Conservation (phyloP, 495 filamentous ascomycete species). For the Rhizodiscina lignyota region DNA sequence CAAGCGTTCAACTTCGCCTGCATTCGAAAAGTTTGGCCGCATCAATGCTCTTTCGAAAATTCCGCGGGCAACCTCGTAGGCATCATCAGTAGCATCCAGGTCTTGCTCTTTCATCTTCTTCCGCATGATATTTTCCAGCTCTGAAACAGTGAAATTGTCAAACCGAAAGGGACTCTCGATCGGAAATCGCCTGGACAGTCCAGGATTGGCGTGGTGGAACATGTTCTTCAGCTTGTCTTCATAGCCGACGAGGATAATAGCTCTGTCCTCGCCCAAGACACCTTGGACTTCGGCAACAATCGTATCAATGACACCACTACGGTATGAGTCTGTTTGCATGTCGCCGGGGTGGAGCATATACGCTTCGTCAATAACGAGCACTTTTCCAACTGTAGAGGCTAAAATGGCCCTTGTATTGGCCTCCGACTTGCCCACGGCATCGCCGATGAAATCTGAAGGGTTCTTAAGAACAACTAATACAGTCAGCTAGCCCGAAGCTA, state of each 20-base stretch:
- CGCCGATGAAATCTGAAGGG: slow-evolving; percentile 50
- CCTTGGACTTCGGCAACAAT: slow-evolving; percentile 64
- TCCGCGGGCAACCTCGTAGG: no score
- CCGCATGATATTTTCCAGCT: no score
- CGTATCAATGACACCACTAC: slow-evolving; percentile 51
- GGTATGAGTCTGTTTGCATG: slow-evolving; percentile 30
- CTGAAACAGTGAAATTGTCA: no score
- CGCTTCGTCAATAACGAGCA: slow-evolving; percentile 57
- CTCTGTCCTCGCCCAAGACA: slow-evolving; percentile 51
- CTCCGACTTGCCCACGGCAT: slow-evolving; percentile 40
- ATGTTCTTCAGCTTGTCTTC: slow-evolving; percentile 64
- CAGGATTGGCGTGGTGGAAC: slow-evolving; percentile 63
- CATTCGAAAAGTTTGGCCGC: no score
- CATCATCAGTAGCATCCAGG: no score
- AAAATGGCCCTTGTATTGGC: slow-evolving; percentile 43
- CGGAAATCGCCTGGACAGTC: slow-evolving; percentile 57
- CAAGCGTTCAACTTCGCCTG: no score
- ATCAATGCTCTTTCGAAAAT: no score
- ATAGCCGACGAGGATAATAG: slow-evolving; percentile 67
- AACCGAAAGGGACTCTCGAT: no score
- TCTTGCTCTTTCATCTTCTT: no score
- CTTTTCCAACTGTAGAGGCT: slow-evolving; percentile 44
- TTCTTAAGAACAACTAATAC: no score
- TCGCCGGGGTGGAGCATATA: slow-evolving; percentile 41
- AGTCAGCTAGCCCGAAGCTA: no score